phyloP scores from a whole-genome alignment of 2,329 filamentous ascomycete species.

The Iodosphaeria phyllophila region DNA sequence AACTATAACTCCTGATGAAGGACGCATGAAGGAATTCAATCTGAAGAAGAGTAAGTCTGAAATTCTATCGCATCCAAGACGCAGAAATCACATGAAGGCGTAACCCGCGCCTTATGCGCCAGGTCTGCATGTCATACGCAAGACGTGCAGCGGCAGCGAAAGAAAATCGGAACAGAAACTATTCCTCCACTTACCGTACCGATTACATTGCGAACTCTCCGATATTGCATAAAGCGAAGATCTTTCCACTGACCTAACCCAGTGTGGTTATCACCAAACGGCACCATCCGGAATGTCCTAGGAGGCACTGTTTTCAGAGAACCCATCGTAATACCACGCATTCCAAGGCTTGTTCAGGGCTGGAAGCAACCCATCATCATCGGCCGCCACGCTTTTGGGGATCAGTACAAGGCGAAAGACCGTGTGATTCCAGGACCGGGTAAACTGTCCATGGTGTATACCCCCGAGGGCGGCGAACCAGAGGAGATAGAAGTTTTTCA shows the following conservation, averaged over 20 bases:
- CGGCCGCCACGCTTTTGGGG: slow-evolving; percentile 92
- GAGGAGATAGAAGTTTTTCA: slow-evolving; percentile 80
- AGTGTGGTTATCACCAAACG: slow-evolving; percentile 99
- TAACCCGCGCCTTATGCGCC: too few species aligned
- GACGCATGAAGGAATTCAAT: slow-evolving; percentile 91
- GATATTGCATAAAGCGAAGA: too few species aligned
- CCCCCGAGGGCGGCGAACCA: slow-evolving; percentile 63
- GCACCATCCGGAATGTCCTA: slow-evolving; percentile 57
- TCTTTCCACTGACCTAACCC: too few species aligned
- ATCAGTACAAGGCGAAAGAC: slow-evolving; percentile 97
- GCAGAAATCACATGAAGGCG: too few species aligned
- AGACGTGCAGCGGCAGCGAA: too few species aligned
- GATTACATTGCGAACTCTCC: too few species aligned
- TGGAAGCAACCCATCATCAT: slow-evolving; percentile 99
- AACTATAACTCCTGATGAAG: slow-evolving; percentile 96
- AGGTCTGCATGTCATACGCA: too few species aligned
- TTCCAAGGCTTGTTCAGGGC: slow-evolving; percentile 83
- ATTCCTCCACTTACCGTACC: too few species aligned
- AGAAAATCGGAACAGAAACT: slow-evolving; percentile 3
- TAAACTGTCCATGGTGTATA: slow-evolving; percentile 89
- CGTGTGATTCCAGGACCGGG: slow-evolving; percentile 64
- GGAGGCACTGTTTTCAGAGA: slow-evolving; percentile 98
- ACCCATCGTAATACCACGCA: slow-evolving; percentile 86
- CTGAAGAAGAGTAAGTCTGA: slow-evolving; percentile 74
- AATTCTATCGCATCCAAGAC: not conserved